These are phyloP conservation scores for Nemania sp. DNA, from an alignment of 2,329 filamentous ascomycete genomes.

Conservation along the genomic window DNA sequence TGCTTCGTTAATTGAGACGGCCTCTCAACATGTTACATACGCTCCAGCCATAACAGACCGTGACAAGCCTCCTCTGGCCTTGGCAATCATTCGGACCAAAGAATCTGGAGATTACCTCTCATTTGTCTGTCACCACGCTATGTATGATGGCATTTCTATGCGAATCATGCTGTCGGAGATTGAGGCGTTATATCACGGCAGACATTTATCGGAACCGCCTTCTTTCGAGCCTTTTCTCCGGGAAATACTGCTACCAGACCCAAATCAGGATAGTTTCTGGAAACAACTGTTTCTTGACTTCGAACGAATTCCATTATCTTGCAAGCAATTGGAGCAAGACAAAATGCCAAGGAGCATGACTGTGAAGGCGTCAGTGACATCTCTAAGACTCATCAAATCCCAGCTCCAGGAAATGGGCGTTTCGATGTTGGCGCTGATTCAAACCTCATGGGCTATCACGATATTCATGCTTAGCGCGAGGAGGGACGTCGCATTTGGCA, in stretches of 20 bases:
- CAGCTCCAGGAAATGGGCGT: constrained; percentile 58
- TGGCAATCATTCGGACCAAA: constrained; percentile 45
- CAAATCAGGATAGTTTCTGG: constrained; percentile 69
- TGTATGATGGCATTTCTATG: constrained; percentile 86
- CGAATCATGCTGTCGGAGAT: constrained; percentile 71
- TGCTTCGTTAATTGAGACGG: constrained; percentile 28
- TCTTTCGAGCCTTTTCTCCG: constrained; percentile 68
- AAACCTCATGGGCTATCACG: constrained; percentile 73
- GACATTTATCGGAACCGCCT: constrained; percentile 52
- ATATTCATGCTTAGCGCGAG: constrained; percentile 60
- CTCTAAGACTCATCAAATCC: constrained; percentile 52
- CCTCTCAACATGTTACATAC: constrained; percentile 44
- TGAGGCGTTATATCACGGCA: constrained; percentile 58
- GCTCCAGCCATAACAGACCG: constrained; percentile 51
- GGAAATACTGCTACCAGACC: constrained; percentile 55
- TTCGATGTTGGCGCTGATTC: constrained; percentile 69
- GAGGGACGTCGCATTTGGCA: constrained; percentile 82
- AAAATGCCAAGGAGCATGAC: constrained; percentile 19
- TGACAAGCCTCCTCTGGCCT: constrained; percentile 50
- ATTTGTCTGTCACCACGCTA: constrained; percentile 72
- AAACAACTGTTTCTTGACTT: constrained; percentile 56
- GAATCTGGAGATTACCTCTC: constrained; percentile 48
- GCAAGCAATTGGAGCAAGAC: constrained; percentile 8
- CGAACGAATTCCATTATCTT: constrained; percentile 34
- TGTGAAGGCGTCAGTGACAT: constrained; percentile 10